Conservation (phyloP, 1,284 basidiomycete genomes). For the Papiliotrema terrestris region DNA sequence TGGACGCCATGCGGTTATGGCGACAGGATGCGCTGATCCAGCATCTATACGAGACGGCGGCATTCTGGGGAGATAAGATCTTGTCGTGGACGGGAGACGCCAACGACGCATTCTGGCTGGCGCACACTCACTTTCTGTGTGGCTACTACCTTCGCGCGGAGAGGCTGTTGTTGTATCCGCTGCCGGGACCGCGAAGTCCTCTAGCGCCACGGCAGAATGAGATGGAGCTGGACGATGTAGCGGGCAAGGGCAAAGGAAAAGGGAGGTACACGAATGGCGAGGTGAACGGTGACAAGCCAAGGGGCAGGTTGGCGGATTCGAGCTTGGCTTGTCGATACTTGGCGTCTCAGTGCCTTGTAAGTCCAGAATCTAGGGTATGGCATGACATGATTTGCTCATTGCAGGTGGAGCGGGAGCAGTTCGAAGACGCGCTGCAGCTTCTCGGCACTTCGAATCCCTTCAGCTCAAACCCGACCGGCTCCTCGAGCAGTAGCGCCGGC, state of each 20-base stretch:
- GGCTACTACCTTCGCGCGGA: slow-evolving; percentile 94
- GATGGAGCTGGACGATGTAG: background rate
- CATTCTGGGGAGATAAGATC: slow-evolving; percentile 98
- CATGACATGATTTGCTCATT: too few species aligned
- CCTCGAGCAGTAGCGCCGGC: slow-evolving; percentile 19
- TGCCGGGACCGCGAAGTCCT: slow-evolving; percentile 44
- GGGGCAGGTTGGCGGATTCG: slow-evolving; percentile 68
- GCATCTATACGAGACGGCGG: slow-evolving; percentile 94
- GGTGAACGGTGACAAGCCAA: background rate
- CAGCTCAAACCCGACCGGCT: slow-evolving; percentile 16
- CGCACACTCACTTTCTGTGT: slow-evolving; percentile 93
- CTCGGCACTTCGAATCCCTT: slow-evolving; percentile 89
- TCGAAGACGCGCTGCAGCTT: slow-evolving; percentile 88
- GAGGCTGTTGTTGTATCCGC: slow-evolving; percentile 75
- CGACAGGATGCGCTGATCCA: slow-evolving; percentile 96
- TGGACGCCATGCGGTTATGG: slow-evolving; percentile 95
- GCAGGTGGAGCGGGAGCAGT: slow-evolving; percentile 81
- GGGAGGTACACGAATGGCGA: background rate
- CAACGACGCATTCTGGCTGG: slow-evolving; percentile 98
- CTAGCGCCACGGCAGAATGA: background rate
- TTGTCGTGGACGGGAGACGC: slow-evolving; percentile 89
- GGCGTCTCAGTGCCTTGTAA: slow-evolving; percentile 85
- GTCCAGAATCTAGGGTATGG: slow-evolving; percentile 4
- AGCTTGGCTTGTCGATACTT: slow-evolving; percentile 89
- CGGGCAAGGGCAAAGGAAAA: slow-evolving; percentile 15